A percentile compares a stretch with the other conserved stretches of the same genome.
Conservation (phyloP, 2,329 filamentous ascomycete genomes). For the Diaporthe velutina region DNA sequence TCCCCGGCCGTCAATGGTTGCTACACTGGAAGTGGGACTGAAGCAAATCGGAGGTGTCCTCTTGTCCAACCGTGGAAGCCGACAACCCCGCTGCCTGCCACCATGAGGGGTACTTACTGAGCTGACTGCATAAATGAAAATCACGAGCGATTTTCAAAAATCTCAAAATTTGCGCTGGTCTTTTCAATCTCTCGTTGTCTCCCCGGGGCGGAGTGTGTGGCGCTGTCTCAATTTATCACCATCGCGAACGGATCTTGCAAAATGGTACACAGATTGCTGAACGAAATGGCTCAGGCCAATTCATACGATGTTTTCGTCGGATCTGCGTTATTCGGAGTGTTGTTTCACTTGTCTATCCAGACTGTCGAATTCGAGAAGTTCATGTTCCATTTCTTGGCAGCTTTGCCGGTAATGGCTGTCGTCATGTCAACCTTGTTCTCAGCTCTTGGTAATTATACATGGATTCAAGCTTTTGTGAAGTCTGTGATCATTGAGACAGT, state of each 20-base stretch:
- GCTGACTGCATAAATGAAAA: not conserved
- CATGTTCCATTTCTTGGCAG: constrained; percentile 22
- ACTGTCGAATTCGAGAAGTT: constrained; percentile 3
- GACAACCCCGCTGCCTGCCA: not conserved
- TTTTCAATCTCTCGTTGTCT: not conserved
- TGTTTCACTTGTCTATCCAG: constrained; percentile 26
- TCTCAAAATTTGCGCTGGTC: not conserved
- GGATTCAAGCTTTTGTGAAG: not conserved
- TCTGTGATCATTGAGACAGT: not conserved
- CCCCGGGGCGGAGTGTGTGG: not conserved
- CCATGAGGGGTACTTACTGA: not conserved
- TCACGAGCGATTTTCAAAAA: not conserved
- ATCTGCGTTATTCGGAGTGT: not conserved
- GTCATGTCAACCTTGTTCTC: not conserved
- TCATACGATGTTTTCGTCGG: not conserved
- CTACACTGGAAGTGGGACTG: not conserved
- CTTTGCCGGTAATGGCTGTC: not conserved
- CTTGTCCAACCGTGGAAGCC: not conserved
- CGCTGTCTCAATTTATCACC: not conserved
- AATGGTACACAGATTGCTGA: not conserved
- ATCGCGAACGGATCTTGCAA: not conserved
- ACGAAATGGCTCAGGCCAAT: constrained; percentile 4
- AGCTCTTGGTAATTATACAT: not conserved
- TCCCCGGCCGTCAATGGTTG: not conserved
- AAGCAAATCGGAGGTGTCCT: not conserved